phyloP scores from a whole-genome alignment of 495 filamentous ascomycete species.

The Usnea hakonensis region DNA sequence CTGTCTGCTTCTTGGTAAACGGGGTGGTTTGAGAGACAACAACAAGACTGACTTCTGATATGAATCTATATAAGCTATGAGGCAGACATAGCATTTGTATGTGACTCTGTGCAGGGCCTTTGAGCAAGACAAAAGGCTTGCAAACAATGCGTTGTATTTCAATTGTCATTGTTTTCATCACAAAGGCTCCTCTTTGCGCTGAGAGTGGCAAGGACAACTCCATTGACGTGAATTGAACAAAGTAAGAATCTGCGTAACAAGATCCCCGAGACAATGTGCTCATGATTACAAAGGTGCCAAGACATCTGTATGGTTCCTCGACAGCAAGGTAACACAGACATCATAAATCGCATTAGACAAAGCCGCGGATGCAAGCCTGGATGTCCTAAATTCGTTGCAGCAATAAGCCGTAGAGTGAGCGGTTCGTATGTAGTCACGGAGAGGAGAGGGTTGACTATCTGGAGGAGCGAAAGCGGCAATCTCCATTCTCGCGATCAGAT shows the following conservation, averaged over 20 bases:
- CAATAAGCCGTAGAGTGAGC: too few species aligned
- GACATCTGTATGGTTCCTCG: not conserved
- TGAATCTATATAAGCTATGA: not conserved
- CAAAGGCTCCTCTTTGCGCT: not conserved
- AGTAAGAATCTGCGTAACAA: not conserved
- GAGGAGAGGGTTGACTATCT: not conserved
- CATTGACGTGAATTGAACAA: not conserved
- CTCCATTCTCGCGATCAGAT: not conserved
- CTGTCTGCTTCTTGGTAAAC: not conserved
- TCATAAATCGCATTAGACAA: not conserved
- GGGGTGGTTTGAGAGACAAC: not conserved
- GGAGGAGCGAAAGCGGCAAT: not conserved
- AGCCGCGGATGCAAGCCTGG: not conserved
- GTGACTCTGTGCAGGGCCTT: not conserved
- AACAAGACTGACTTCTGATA: not conserved
- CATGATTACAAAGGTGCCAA: not conserved
- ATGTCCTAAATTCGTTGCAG: too few species aligned
- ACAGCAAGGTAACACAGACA: not conserved
- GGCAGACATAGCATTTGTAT: not conserved
- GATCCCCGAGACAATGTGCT: not conserved
- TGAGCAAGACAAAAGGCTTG: not conserved
- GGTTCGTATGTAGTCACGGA: not conserved
- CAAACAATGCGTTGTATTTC: not conserved
- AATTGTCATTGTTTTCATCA: not conserved
- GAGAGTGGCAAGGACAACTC: not conserved